Conservation (phyloP, 2,329 filamentous ascomycete species). For the Aphanocladium album region DNA sequence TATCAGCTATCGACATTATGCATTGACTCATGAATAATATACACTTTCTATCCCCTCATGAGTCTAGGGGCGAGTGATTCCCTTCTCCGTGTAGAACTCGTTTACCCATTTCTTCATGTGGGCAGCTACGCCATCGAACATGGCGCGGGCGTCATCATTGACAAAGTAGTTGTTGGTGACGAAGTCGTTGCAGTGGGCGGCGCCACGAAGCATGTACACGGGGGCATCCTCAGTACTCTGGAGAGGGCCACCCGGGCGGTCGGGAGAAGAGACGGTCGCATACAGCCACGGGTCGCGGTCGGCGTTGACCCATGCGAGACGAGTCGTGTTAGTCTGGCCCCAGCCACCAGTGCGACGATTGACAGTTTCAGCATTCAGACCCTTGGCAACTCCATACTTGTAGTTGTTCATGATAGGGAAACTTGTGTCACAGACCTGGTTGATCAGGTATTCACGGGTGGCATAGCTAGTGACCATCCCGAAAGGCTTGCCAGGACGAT, state of each 20-base stretch:
- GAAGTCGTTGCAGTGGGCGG: constrained; percentile 54
- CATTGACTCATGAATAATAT: no score
- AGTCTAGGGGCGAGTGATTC: background rate
- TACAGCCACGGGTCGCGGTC: constrained; percentile 10
- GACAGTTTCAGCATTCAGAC: constrained; percentile 32
- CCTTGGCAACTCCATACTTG: constrained; percentile 29
- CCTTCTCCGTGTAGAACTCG: constrained; percentile 40
- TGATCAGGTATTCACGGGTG: background rate
- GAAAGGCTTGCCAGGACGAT: background rate
- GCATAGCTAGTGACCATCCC: background rate
- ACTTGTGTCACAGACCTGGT: background rate
- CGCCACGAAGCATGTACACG: constrained; percentile 29
- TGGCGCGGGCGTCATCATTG: constrained; percentile 50
- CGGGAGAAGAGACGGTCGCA: constrained; percentile 3
- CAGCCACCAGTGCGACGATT: constrained; percentile 14
- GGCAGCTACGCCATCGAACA: constrained; percentile 48
- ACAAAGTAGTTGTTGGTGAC: constrained; percentile 60
- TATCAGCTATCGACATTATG: no score
- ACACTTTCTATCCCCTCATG: no score
- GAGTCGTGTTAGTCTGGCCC: constrained; percentile 3
- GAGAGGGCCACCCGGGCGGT: constrained; percentile 19
- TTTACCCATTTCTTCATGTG: constrained; percentile 60
- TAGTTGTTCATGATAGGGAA: background rate
- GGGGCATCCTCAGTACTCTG: constrained; percentile 44
- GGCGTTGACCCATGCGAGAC: constrained; percentile 10